These are phyloP conservation scores for Claviceps arundinis DNA, from an alignment of 2,329 filamentous ascomycete genomes.

Conservation along the genomic window DNA sequence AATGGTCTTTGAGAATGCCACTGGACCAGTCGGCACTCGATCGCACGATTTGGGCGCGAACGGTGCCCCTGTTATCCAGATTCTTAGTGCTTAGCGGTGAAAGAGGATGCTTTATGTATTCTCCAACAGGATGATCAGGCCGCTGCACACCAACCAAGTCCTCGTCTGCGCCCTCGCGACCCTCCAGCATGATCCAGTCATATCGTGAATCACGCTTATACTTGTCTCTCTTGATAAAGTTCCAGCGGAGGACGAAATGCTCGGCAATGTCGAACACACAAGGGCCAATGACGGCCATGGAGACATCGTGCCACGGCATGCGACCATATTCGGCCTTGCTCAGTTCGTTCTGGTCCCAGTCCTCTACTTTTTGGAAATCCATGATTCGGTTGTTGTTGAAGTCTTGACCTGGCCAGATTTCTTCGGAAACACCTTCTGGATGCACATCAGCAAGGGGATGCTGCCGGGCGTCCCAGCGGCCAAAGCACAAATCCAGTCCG, in stretches of 20 bases:
- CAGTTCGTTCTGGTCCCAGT: slow-evolving; percentile 89
- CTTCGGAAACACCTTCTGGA: slow-evolving; percentile 65
- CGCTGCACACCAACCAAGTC: slow-evolving; percentile 80
- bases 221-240: slow-evolving; percentile 93
- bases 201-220: slow-evolving; percentile 80
- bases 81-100: slow-evolving; percentile 55
- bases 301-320: slow-evolving; percentile 97
- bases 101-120: slow-evolving; percentile 72
- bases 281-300: slow-evolving; percentile 82
- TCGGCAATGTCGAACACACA: slow-evolving; percentile 90
- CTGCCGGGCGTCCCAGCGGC: slow-evolving; percentile 80
- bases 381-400: slow-evolving; percentile 96
- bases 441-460: slow-evolving; percentile 81
- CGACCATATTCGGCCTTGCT: slow-evolving; percentile 83
- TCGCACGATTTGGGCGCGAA: slow-evolving; percentile 75
- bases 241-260: slow-evolving; percentile 91
- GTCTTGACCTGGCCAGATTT: slow-evolving; percentile 90
- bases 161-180: slow-evolving; percentile 63
- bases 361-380: slow-evolving; percentile 82
- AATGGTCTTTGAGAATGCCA: slow-evolving; percentile 72
- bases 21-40: slow-evolving; percentile 91
- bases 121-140: slow-evolving; percentile 77
- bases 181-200: slow-evolving; percentile 74
- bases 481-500: slow-evolving; percentile 89
- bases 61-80: slow-evolving; percentile 52